Evolutionary conservation across 2,329 filamentous ascomycete species (phyloP).

Genomic region (Geosmithia flava): DNA sequence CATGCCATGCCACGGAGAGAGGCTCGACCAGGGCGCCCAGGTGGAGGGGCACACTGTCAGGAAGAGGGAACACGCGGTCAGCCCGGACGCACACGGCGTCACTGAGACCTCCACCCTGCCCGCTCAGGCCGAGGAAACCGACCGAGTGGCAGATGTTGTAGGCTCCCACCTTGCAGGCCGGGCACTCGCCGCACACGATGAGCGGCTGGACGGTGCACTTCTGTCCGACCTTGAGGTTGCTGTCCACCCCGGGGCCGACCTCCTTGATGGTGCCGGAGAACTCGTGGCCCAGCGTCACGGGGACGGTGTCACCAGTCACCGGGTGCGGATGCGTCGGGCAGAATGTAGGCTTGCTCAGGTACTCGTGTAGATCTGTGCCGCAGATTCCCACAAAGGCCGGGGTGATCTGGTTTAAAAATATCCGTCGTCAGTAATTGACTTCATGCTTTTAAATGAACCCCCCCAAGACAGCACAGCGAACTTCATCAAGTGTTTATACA

Average conservation of each 20-base stretch:
- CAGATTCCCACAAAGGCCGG: slow-evolving; percentile 36
- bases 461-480: too few relatives aligned
- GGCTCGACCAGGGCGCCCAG: slow-evolving; percentile 42
- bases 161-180: slow-evolving; percentile 36
- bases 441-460: too few relatives aligned
- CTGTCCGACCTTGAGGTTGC: slow-evolving; percentile 37
- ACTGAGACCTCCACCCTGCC: slow-evolving; percentile 41
- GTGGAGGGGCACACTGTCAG: slow-evolving; percentile 34
- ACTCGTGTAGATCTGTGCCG: slow-evolving; percentile 22
- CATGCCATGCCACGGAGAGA: slow-evolving; percentile 29
- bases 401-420: slow-evolving; percentile 10
- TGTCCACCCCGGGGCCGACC: slow-evolving; percentile 34
- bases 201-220: slow-evolving; percentile 49
- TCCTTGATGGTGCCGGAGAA: slow-evolving; percentile 48
- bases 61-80: slow-evolving; percentile 33
- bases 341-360: slow-evolving; percentile 17
- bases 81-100: slow-evolving; percentile 40
- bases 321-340: slow-evolving; percentile 35
- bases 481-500: too few relatives aligned
- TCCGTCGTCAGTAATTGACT: too few relatives aligned
- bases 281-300: slow-evolving; percentile 52
- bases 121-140: slow-evolving; percentile 18
- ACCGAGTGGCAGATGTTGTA: slow-evolving; percentile 44
- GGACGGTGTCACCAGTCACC: slow-evolving; percentile 42
- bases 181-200: slow-evolving; percentile 42